Evolutionary conservation across 805 yeast genomes (phyloP).

Genomic region (Lipomyces sp.): DNA sequence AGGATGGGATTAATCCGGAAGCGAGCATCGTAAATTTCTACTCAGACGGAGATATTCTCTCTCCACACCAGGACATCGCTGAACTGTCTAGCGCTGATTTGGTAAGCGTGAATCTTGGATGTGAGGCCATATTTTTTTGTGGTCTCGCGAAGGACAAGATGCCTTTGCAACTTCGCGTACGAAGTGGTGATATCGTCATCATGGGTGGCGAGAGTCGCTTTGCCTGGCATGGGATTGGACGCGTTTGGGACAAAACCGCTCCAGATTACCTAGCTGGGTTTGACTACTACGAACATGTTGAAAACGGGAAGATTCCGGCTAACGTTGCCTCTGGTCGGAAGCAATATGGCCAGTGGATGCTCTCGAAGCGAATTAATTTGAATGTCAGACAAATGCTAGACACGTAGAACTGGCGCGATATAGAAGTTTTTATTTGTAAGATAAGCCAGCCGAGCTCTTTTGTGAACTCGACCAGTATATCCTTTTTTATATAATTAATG

Average conservation of each 20-base stretch:
- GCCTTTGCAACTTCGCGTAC: constrained; percentile 47
- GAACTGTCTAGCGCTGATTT: constrained; percentile 47
- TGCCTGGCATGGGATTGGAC: constrained; percentile 53
- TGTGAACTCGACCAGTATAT: too few species aligned
- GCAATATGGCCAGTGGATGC: constrained; percentile 44
- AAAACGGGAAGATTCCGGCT: neutral
- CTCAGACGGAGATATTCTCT: constrained; percentile 50
- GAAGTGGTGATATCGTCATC: constrained; percentile 50
- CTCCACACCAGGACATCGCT: constrained; percentile 53
- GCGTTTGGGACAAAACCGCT: constrained; percentile 46
- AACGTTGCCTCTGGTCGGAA: constrained; percentile 17
- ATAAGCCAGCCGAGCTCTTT: neutral
- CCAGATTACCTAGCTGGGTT: constrained; percentile 41
- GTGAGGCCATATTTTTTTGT: constrained; percentile 47
- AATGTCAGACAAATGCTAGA: constrained; percentile 50
- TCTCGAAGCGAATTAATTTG: constrained; percentile 47
- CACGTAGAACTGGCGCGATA: neutral
- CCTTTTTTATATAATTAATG: neutral
- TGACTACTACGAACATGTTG: constrained; percentile 16
- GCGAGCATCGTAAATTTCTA: constrained; percentile 53
- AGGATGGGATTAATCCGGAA: constrained; percentile 42
- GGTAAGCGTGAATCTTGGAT: constrained; percentile 49
- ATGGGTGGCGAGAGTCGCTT: constrained; percentile 50
- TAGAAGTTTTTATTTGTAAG: neutral
- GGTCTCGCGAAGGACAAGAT: constrained; percentile 26